Evolutionary conservation across 768 basidiomycete species (phyloP).

Genomic region (Artomyces pyxidatus): DNA sequence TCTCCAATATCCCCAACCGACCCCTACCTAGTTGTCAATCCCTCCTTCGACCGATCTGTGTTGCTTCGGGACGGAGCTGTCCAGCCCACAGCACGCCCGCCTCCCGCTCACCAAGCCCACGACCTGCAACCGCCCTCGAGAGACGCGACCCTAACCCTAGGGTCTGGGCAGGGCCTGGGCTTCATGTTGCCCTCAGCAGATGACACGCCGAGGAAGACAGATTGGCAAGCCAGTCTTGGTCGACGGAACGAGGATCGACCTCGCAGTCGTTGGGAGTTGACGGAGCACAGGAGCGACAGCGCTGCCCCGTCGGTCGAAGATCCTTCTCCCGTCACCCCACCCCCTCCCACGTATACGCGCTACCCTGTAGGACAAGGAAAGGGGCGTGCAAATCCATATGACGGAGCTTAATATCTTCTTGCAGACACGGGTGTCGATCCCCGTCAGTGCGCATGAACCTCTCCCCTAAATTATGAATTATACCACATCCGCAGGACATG

Average conservation of each 20-base stretch:
- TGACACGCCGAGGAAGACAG: neutral
- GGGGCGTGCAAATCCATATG: neutral
- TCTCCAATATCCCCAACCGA: slow-evolving; percentile 4
- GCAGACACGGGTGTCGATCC: too few relatives aligned
- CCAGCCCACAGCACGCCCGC: slow-evolving; percentile 5
- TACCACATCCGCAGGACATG: too few relatives aligned
- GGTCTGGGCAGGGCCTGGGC: neutral
- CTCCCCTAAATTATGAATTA: too few relatives aligned
- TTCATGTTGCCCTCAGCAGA: neutral
- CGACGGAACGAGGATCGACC: too few relatives aligned
- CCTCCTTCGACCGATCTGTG: slow-evolving; percentile 13
- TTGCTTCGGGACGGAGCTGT: slow-evolving; percentile 12
- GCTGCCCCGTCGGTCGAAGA: neutral
- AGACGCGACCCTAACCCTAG: neutral
- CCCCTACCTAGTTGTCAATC: slow-evolving; percentile 14
- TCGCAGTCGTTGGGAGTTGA: too few relatives aligned
- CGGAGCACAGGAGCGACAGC: neutral
- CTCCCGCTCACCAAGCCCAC: slow-evolving; percentile 7
- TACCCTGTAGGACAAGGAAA: slow-evolving; percentile 8
- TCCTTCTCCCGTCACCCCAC: neutral
- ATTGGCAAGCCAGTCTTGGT: too few relatives aligned
- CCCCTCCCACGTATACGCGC: slow-evolving; percentile 11
- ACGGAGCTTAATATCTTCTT: slow-evolving; percentile 1
- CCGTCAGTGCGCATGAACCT: too few relatives aligned
- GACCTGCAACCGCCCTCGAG: slow-evolving; percentile 2